Percentiles rank a stretch among this genome's conserved stretches.
Conservation (phyloP, 768 basidiomycete species). For the Roridomyces roridus region DNA sequence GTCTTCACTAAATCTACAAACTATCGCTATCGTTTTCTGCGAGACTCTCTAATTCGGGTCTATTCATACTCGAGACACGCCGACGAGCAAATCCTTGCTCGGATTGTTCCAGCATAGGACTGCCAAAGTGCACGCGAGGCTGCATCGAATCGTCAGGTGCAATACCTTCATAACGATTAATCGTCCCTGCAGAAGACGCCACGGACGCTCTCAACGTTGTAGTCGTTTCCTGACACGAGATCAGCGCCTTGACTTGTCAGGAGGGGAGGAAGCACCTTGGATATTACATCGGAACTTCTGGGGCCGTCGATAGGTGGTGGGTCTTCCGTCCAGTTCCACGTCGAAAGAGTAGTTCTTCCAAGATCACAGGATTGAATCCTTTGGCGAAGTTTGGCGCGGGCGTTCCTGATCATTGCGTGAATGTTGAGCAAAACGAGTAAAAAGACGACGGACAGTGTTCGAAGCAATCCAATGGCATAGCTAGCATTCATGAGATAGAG, state of each 20-base stretch:
- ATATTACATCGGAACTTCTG: background rate
- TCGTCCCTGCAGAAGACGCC: background rate
- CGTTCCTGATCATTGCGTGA: slow-evolving; percentile 28
- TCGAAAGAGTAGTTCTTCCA: slow-evolving; percentile 47
- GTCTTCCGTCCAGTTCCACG: slow-evolving; percentile 40
- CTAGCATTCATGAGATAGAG: slow-evolving; percentile 27
- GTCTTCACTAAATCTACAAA: too few relatives aligned
- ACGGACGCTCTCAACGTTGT: background rate
- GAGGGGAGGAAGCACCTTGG: too few relatives aligned
- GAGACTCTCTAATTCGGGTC: background rate
- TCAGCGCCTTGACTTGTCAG: too few relatives aligned
- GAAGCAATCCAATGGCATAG: slow-evolving; percentile 44
- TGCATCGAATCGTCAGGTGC: background rate
- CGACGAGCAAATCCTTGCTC: slow-evolving; percentile 17
- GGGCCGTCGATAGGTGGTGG: background rate
- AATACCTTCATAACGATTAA: slow-evolving; percentile 3
- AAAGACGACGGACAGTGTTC: slow-evolving; percentile 32
- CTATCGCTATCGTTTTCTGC: too few relatives aligned
- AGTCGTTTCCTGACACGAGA: background rate
- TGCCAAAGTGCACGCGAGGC: slow-evolving; percentile 13
- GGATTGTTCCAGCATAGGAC: slow-evolving; percentile 12
- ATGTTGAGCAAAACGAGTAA: background rate
- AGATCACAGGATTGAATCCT: slow-evolving; percentile 46
- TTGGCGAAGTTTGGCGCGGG: slow-evolving; percentile 39
- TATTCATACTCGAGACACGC: slow-evolving; percentile 12